Percentiles rank a stretch among this genome's conserved stretches.
phyloP scores from a whole-genome alignment of 202 grass and related monocot species.

The Dendrocalamus latiflorus region DNA sequence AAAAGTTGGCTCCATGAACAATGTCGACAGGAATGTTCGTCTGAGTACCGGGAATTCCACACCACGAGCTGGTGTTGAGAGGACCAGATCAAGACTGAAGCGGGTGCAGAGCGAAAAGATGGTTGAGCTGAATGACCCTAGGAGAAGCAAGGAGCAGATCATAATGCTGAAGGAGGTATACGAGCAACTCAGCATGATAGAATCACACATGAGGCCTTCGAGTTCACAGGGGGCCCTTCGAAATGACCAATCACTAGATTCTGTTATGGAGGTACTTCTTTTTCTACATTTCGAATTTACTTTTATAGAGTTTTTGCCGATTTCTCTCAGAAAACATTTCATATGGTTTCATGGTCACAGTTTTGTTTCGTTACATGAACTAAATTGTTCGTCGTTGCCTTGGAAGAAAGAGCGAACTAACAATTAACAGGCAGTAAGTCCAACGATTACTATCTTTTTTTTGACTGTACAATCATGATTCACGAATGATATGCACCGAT shows the following conservation, averaged over 20 bases:
- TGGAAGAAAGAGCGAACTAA: background rate
- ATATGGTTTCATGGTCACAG: background rate
- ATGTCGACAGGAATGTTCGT: constrained; percentile 37
- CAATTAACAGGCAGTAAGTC: background rate
- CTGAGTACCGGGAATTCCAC: constrained; percentile 11
- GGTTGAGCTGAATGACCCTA: constrained; percentile 32
- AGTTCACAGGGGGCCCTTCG: constrained; percentile 40
- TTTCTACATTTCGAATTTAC: background rate
- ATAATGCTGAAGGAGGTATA: constrained; percentile 79
- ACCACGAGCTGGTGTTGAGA: constrained; percentile 46
- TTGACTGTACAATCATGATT: background rate
- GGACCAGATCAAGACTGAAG: constrained; percentile 49
- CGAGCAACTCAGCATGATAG: constrained; percentile 64
- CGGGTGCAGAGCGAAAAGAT: constrained; percentile 63
- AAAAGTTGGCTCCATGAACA: constrained; percentile 47
- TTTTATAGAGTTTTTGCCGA: background rate
- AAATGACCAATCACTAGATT: constrained; percentile 47
- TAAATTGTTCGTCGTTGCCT: background rate
- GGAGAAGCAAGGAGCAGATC: constrained; percentile 50
- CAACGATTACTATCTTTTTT: background rate
- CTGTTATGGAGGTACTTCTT: constrained; percentile 76
- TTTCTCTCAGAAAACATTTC: background rate
- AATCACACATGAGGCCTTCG: constrained; percentile 49
- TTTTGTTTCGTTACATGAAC: background rate
- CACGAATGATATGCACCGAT: background rate